A percentile compares a stretch with the other conserved stretches of the same genome.
phyloP scores from a whole-genome alignment of 2,329 filamentous ascomycete genomes.

The Aspergillus chevalieri region DNA sequence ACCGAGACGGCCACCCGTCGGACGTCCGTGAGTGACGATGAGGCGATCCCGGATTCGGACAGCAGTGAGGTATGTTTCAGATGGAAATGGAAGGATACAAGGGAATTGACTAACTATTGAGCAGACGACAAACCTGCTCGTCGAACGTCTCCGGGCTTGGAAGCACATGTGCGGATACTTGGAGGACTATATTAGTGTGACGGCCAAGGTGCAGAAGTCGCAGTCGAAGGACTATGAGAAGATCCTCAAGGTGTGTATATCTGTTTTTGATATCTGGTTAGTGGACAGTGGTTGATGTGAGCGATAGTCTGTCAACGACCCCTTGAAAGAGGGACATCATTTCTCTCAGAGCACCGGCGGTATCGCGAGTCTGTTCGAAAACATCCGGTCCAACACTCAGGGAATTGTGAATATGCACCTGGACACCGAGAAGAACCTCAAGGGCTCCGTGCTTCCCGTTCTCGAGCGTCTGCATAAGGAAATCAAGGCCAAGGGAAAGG shows the following conservation, averaged over 20 bases:
- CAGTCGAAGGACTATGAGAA: constrained; percentile 95
- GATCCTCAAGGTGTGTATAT: constrained; percentile 65
- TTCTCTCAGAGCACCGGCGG: constrained; percentile 88
- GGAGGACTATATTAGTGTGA: constrained; percentile 79
- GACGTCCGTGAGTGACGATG: constrained; percentile 34
- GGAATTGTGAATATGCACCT: constrained; percentile 80
- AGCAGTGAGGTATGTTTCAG: constrained; percentile 33
- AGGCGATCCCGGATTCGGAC: constrained; percentile 36
- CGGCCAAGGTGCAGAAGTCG: constrained; percentile 77
- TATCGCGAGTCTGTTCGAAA: constrained; percentile 85
- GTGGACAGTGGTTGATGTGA: constrained; percentile 5
- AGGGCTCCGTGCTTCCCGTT: constrained; percentile 76
- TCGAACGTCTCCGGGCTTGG: constrained; percentile 87
- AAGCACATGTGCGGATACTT: constrained; percentile 89
- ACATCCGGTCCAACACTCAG: constrained; percentile 84
- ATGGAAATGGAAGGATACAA: no score
- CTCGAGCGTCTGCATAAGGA: constrained; percentile 89
- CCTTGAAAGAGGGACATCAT: constrained; percentile 82
- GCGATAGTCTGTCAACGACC: constrained; percentile 69
- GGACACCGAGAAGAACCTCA: constrained; percentile 87
- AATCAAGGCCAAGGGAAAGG: constrained; percentile 94
- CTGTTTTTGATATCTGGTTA: neutral
- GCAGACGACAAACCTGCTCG: constrained; percentile 71
- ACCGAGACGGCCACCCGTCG: constrained; percentile 23
- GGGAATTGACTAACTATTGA: neutral